Base-by-base conservation (phyloP, 2,329 filamentous ascomycete species). In the Cladosporium velox region DNA sequence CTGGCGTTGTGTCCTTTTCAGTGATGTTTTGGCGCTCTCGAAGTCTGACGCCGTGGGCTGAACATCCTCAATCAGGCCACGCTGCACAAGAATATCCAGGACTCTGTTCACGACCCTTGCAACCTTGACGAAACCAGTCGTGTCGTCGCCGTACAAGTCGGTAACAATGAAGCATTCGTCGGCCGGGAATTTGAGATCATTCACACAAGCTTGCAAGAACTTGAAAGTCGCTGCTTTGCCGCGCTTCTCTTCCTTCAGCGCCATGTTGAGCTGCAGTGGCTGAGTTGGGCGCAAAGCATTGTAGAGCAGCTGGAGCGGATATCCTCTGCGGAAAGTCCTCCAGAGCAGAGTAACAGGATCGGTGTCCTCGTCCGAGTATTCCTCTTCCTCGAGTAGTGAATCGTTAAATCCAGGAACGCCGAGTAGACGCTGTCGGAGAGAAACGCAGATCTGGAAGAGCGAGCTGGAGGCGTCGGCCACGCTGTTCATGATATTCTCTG, bases 51-150 rank as follows among this genome's bases (percentile, higher is more conserved):
- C 85, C 64, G 87, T 85, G 14, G 72, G 74, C 2, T 76, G 72
- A 78, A 80, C 79, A 88, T 84, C 67, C 84, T 82, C 62, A 65
- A 98, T 86, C 63, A 93, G 85, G 8, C 93, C 92, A 69, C 90
- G 87, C 73, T 90, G 83, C 70, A 95, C 89, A 60, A 95, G 88
- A 59, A 93, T 86, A 75, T 99, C 94, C 62, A 99, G 87, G 18
- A 98, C 93, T 70, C 89, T 87, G 77, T 97, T 97, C 70, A 99
- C 91, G 66, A 97, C 92, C 80, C 92, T 91, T 28, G 91, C 93
- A 66, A 97, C 93, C 86, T 98, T 98, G 71, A 97, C 93, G 77
- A 99, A 98, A 3, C 95, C 95, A 54, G 92, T 97, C 1, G 95
- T 99, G 78, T 97, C 96, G 73, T 93, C 92, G 64, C 92, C 92